Percentiles rank a stretch among this genome's conserved stretches.
Evolutionary conservation across 2,329 filamentous ascomycete genomes (phyloP).

Genomic region (Rasamsonia emersonii): DNA sequence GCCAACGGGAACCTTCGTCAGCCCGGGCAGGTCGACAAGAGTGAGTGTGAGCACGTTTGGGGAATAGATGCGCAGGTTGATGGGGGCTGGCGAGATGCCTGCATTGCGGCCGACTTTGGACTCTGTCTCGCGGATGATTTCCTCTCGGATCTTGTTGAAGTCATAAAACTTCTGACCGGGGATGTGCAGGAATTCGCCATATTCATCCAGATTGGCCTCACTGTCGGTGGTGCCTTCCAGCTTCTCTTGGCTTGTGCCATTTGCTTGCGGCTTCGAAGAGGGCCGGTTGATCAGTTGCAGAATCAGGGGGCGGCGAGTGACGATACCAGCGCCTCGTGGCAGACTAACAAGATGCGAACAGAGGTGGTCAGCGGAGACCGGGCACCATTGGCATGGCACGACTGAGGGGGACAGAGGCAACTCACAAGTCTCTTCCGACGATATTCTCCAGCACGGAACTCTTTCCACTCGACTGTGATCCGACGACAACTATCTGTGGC

Average conservation of each 20-base stretch:
- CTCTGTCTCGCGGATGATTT: slow-evolving; percentile 94
- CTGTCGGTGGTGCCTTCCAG: slow-evolving; percentile 60
- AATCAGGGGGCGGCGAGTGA: slow-evolving; percentile 89
- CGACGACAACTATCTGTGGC: slow-evolving; percentile 95
- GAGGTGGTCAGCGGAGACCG: slow-evolving; percentile 19
- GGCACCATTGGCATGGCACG: no score
- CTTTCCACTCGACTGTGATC: slow-evolving; percentile 98
- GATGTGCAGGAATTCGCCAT: slow-evolving; percentile 97
- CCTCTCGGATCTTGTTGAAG: slow-evolving; percentile 96
- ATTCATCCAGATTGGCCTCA: slow-evolving; percentile 87
- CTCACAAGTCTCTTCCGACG: slow-evolving; percentile 96
- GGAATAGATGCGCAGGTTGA: slow-evolving; percentile 97
- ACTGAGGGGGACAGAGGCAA: slow-evolving; percentile 15
- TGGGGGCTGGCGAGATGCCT: slow-evolving; percentile 91
- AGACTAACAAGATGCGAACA: slow-evolving; percentile 49
- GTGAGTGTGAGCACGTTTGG: slow-evolving; percentile 96
- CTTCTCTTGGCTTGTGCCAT: slow-evolving; percentile 61
- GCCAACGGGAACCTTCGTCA: slow-evolving; percentile 94
- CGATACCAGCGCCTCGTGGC: slow-evolving; percentile 94
- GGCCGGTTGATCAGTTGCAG: slow-evolving; percentile 95
- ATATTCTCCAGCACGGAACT: slow-evolving; percentile 99
- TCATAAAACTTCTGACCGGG: slow-evolving; percentile 96
- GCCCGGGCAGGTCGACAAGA: slow-evolving; percentile 87
- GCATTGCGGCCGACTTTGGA: slow-evolving; percentile 93
- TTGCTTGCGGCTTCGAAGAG: slow-evolving; percentile 52